Conservation (phyloP, 495 filamentous ascomycete genomes). For the Daldinia vernicosa region DNA sequence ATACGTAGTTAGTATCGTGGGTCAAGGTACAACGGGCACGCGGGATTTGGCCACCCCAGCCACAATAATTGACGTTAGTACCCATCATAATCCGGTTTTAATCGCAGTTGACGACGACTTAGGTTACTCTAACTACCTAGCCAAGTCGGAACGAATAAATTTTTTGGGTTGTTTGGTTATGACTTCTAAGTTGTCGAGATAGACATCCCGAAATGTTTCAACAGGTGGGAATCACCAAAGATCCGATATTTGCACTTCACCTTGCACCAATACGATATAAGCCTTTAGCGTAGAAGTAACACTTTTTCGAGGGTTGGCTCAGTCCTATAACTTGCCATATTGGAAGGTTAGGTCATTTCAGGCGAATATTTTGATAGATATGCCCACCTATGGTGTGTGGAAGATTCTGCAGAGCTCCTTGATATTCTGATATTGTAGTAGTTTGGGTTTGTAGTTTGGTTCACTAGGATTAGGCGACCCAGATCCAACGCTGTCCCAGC, state of each 20-base stretch:
- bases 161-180: neutral
- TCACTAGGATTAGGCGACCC: constrained; percentile 25
- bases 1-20: constrained; percentile 13
- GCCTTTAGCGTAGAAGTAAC: neutral
- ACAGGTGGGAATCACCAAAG: neutral
- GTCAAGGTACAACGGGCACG: constrained; percentile 23
- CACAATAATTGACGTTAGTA: constrained; percentile 10
- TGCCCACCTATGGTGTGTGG: constrained; percentile 11
- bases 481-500: constrained; percentile 10
- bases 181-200: neutral
- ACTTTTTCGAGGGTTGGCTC: neutral
- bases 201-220: neutral
- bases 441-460: constrained; percentile 10
- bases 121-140: neutral
- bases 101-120: neutral
- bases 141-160: neutral
- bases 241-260: neutral
- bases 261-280: neutral
- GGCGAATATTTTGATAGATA: neutral
- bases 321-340: neutral
- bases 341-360: neutral
- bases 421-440: too few relatives aligned
- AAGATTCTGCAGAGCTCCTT: constrained; percentile 30
- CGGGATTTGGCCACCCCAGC: constrained; percentile 17
- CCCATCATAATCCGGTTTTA: neutral